A percentile compares a stretch with the other conserved stretches of the same genome.
phyloP scores from a whole-genome alignment of 2,329 filamentous ascomycete genomes.

The Verticillium dahliae region DNA sequence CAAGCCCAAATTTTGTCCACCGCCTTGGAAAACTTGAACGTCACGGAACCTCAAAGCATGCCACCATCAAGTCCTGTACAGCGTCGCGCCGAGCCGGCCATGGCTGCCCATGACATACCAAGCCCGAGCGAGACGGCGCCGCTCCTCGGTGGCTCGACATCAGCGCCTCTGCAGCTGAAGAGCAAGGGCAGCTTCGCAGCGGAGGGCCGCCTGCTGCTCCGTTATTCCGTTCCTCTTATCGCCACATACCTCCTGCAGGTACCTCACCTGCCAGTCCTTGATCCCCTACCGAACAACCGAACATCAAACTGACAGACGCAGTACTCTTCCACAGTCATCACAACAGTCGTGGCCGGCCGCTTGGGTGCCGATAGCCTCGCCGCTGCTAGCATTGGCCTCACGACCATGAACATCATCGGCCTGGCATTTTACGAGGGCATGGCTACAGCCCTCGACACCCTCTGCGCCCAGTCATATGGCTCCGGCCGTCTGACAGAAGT shows the following conservation, averaged over 20 bases:
- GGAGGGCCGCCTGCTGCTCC: conserved; percentile 8
- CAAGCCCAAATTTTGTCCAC: neutral
- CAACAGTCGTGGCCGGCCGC: conserved; percentile 44
- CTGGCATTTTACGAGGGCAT: conserved; percentile 44
- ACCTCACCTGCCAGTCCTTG: neutral
- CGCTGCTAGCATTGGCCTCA: conserved; percentile 43
- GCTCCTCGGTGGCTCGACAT: neutral
- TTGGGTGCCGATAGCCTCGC: conserved; percentile 45
- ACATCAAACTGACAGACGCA: conserved; percentile 19
- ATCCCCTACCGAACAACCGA: neutral
- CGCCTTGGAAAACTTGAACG: neutral
- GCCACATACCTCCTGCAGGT: conserved; percentile 40
- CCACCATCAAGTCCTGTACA: neutral
- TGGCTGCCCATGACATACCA: neutral
- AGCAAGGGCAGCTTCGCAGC: neutral
- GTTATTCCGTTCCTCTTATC: conserved; percentile 40
- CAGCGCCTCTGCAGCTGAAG: neutral
- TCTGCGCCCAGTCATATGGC: conserved; percentile 45
- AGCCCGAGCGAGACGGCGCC: neutral
- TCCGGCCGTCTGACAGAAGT: conserved; percentile 39
- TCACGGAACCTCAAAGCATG: neutral
- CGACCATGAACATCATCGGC: conserved; percentile 47
- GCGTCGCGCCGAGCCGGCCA: neutral
- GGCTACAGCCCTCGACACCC: conserved; percentile 42
- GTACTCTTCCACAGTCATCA: conserved; percentile 44